Conservation (phyloP, 2,329 filamentous ascomycete species). For the Apiospora saccharicola region DNA sequence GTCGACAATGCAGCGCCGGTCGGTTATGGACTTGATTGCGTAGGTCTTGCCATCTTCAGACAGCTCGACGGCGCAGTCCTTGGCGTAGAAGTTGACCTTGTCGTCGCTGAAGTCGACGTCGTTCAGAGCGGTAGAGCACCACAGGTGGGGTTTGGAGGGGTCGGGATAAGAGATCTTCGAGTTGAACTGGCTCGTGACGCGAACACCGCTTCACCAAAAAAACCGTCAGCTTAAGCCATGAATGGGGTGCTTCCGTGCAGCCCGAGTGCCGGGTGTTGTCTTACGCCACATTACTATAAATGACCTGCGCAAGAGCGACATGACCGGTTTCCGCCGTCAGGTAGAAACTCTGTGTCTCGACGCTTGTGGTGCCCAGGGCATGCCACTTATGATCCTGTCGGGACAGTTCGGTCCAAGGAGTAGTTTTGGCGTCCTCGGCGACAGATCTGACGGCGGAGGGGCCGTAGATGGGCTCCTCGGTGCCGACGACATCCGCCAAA, state of each 20-base stretch:
- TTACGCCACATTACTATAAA: conserved; percentile 97
- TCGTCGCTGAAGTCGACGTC: conserved; percentile 87
- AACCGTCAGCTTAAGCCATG: conserved; percentile 30
- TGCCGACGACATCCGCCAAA: conserved; percentile 85
- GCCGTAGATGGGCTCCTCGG: conserved; percentile 95
- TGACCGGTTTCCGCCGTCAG: conserved; percentile 80
- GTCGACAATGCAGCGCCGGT: conserved; percentile 83
- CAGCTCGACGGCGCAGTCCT: conserved; percentile 84
- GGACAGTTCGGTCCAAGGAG: conserved; percentile 80
- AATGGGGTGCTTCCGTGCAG: background rate
- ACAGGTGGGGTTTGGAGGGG: conserved; percentile 76
- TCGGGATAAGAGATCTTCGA: conserved; percentile 87
- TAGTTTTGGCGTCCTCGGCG: conserved; percentile 78
- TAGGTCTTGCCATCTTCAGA: conserved; percentile 84
- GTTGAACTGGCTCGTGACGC: conserved; percentile 93
- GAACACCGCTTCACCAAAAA: conserved; percentile 73
- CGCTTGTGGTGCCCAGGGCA: conserved; percentile 81
- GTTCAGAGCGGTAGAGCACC: conserved; percentile 81
- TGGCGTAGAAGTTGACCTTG: conserved; percentile 83
- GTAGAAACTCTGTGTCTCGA: conserved; percentile 97
- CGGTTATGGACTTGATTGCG: conserved; percentile 88
- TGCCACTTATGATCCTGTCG: conserved; percentile 85
- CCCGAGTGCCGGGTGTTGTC: conserved; percentile 37
- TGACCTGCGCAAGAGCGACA: conserved; percentile 84
- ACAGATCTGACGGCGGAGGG: conserved; percentile 87